These are phyloP conservation scores for Eucalyptus pauciflora DNA, from an alignment of 345 rosid species.

Conservation along the genomic window DNA sequence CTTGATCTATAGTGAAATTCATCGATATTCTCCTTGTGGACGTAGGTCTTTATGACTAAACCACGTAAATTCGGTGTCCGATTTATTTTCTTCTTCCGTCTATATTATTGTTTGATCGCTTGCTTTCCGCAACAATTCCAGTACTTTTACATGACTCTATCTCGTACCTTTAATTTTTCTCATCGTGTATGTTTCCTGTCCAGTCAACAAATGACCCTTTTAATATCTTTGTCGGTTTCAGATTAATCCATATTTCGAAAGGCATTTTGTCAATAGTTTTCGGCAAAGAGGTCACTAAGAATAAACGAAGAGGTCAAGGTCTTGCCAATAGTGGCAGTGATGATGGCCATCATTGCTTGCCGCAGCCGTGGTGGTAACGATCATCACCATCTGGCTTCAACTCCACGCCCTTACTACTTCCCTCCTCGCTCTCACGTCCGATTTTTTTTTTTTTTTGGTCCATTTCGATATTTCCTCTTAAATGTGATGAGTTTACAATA, in stretches of 20 bases:
- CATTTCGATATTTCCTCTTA: neutral
- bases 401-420: neutral
- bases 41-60: too few species aligned
- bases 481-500: neutral
- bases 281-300: neutral
- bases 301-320: neutral
- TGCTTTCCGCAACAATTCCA: too few species aligned
- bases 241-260: neutral
- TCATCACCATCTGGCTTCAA: neutral
- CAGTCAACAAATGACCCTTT: neutral
- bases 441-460: neutral
- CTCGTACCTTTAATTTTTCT: neutral
- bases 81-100: too few species aligned
- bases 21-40: too few species aligned
- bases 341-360: neutral
- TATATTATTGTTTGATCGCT: too few species aligned
- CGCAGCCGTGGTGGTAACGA: neutral
- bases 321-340: neutral
- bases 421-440: neutral
- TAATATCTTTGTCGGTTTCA: neutral
- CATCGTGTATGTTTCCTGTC: neutral
- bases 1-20: too few species aligned
- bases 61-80: too few species aligned
- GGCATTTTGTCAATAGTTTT: neutral
- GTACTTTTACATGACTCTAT: neutral